Evolutionary conservation across 2,329 filamentous ascomycete genomes (phyloP).

Genomic region (Cordyceps tenuipes): DNA sequence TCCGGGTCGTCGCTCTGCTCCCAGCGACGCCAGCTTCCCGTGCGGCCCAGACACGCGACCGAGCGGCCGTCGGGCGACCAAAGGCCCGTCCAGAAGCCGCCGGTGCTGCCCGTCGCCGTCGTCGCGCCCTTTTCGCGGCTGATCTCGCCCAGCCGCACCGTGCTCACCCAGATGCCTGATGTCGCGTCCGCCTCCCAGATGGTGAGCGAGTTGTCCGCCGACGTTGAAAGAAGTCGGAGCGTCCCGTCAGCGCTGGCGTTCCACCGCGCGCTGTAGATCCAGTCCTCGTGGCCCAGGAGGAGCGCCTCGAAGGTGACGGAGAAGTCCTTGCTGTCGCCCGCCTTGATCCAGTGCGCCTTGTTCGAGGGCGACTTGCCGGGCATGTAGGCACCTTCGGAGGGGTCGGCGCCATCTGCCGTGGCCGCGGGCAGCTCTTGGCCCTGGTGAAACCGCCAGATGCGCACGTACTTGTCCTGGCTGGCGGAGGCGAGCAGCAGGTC

Average conservation of each 20-base stretch:
- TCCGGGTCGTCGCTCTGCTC: constrained; percentile 43
- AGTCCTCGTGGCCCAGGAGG: constrained; percentile 91
- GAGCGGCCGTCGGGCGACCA: constrained; percentile 74
- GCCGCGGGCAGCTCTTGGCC: constrained; percentile 56
- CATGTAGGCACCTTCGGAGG: constrained; percentile 47
- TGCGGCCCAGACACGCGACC: constrained; percentile 77
- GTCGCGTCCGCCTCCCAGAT: constrained; percentile 81
- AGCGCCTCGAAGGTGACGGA: constrained; percentile 89
- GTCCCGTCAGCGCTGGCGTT: constrained; percentile 36
- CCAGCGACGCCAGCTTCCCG: constrained; percentile 91
- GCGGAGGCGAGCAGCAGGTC: constrained; percentile 84
- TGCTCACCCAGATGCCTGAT: constrained; percentile 88
- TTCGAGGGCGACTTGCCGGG: constrained; percentile 73
- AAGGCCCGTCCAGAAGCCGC: constrained; percentile 91
- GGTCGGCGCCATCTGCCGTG: constrained; percentile 46
- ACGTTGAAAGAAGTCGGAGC: constrained; percentile 75
- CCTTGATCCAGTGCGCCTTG: constrained; percentile 72
- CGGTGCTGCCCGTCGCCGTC: constrained; percentile 89
- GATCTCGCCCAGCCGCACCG: constrained; percentile 81
- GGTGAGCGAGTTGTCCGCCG: constrained; percentile 88
- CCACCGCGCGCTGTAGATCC: constrained; percentile 90
- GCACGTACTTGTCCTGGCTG: constrained; percentile 95
- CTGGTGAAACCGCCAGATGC: constrained; percentile 78
- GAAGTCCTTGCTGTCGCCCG: constrained; percentile 49
- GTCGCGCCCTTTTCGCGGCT: constrained; percentile 93